Evolutionary conservation across 139 green algal genomes (phyloP).

Genomic region (Spirogloea muscicola): DNA sequence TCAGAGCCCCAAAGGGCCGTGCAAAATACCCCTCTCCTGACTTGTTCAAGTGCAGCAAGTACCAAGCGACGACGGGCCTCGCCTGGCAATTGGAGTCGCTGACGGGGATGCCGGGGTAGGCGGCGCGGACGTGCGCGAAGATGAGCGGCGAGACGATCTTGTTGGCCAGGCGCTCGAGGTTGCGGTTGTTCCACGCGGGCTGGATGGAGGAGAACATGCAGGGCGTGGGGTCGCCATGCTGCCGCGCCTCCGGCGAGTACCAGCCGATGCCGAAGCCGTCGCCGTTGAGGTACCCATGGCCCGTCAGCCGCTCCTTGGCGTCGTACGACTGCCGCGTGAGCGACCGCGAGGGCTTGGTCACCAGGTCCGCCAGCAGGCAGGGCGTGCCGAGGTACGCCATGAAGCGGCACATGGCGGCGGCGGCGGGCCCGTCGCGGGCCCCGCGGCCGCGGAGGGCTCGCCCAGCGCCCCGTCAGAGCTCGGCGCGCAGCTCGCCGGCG

Average conservation of each 20-base stretch:
- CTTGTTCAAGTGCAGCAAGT: too few relatives aligned
- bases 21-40: too few relatives aligned
- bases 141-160: conserved; percentile 88
- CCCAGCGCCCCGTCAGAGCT: too few relatives aligned
- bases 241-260: conserved; percentile 52
- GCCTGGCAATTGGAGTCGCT: conserved; percentile 88
- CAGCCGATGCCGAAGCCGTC: conserved; percentile 61
- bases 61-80: too few relatives aligned
- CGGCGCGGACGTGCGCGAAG: conserved; percentile 91
- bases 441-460: too few relatives aligned
- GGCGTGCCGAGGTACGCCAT: conserved; percentile 80
- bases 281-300: conserved; percentile 88
- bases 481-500: too few relatives aligned
- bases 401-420: conserved; percentile 75
- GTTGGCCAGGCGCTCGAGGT: conserved; percentile 78
- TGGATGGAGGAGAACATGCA: conserved; percentile 90
- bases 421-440: too few relatives aligned
- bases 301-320: conserved; percentile 75
- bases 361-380: conserved; percentile 78
- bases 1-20: too few relatives aligned
- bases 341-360: conserved; percentile 71
- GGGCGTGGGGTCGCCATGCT: conserved; percentile 57
- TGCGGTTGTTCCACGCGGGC: conserved; percentile 95
- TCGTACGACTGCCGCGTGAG: conserved; percentile 96
- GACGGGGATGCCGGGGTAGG: conserved; percentile 92